Base-by-base conservation (phyloP, 2,329 filamentous ascomycete genomes). In the Neofusicoccum laricinum region DNA sequence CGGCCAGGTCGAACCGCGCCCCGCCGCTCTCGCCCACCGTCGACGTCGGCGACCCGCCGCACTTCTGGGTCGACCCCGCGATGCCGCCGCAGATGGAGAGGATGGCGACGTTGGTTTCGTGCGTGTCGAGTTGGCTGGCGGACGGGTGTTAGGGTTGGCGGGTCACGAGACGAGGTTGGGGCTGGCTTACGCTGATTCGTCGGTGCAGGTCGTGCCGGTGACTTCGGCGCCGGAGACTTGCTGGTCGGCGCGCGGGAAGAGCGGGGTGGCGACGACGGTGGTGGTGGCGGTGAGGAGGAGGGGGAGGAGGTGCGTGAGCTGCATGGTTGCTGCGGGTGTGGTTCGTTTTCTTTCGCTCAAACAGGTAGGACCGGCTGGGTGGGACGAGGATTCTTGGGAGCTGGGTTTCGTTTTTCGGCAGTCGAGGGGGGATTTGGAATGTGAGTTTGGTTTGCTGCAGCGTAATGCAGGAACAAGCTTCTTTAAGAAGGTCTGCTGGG, bases 1-100 rank as follows among this genome's bases (percentile, higher is more conserved):
- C 76, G 30, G 73, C 77, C 15, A 86, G 76, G 2, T 71, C 76
- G 72, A 86, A 85, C 65, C 77, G 71, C 7, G 81, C 83, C 10
- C 78, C 82, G 10, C 82, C 82, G 6, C 77, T 79, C 51, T 75
- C 69, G 45, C 83, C 83, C 0, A 72, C 73, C 3, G 83, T 85
- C 15, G 72, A 74, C n/a, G 73, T 64, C 1, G 80, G 81, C 11
- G 72, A 67, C 19, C 81, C 82, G 8, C 75, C 75, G 70, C 84
- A 85, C 68, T 80, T 77, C 57, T 77, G 72, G 59, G 81, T 80
- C 12, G 74, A 68, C 15, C 80, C 81, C 0, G 81, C 77, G 65
- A 84, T 84, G 64, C 74, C 79, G 58, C 81, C 79, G 73, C 83
- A 85, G 73, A 84, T 83, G 61, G 71, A 73, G 12, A 84, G 77